Evolutionary conservation across 2,329 filamentous ascomycete species (phyloP).

Genomic region (Trichoderma sp.): DNA sequence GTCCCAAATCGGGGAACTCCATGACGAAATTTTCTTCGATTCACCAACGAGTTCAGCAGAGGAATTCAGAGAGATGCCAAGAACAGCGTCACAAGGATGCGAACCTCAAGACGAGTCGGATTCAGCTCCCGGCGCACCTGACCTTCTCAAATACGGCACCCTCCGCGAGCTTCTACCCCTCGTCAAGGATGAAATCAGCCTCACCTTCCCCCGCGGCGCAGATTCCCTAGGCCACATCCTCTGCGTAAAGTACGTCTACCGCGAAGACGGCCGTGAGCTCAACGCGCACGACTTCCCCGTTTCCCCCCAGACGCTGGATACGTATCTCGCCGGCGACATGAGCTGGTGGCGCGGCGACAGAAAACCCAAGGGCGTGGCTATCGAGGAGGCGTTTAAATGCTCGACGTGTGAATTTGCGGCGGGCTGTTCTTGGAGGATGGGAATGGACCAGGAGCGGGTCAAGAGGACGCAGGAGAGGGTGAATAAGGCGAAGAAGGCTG

Average conservation of each 20-base stretch:
- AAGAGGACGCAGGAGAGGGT: constrained; percentile 33
- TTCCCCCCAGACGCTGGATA: constrained; percentile 62
- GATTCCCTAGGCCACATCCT: constrained; percentile 53
- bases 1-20: constrained; percentile 68
- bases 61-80: not conserved
- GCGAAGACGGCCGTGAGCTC: constrained; percentile 54
- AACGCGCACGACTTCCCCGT: constrained; percentile 66
- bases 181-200: constrained; percentile 48
- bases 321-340: constrained; percentile 70
- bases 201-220: constrained; percentile 56
- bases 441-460: constrained; percentile 62
- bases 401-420: constrained; percentile 79
- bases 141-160: constrained; percentile 50
- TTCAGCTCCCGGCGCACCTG: constrained; percentile 32
- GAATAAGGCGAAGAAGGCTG: constrained; percentile 27
- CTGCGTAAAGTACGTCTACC: constrained; percentile 56
- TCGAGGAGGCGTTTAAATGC: constrained; percentile 90
- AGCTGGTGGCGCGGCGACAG: constrained; percentile 86
- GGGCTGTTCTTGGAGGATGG: constrained; percentile 74
- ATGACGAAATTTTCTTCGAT: constrained; percentile 65
- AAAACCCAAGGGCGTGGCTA: constrained; percentile 69
- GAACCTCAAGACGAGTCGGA: constrained; percentile 18
- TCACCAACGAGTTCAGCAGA: constrained; percentile 39
- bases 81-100: not conserved
- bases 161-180: constrained; percentile 51